Percentiles rank a stretch among this genome's conserved stretches.
Conservation (phyloP, 805 yeast species). For the Lachancea sp. region DNA sequence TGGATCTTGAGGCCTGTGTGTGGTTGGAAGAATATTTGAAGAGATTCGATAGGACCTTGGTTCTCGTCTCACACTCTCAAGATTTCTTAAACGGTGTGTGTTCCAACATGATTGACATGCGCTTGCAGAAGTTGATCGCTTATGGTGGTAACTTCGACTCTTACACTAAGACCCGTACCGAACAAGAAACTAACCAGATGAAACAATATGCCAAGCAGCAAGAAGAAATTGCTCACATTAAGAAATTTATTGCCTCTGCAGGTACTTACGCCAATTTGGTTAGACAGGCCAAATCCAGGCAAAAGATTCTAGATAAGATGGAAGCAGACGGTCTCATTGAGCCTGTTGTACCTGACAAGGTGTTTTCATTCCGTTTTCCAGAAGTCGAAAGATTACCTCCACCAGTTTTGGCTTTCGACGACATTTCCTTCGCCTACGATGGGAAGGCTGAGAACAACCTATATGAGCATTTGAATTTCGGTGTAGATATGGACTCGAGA, state of each 20-base stretch:
- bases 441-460: constrained; percentile 78
- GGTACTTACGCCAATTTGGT: constrained; percentile 99
- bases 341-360: constrained; percentile 88
- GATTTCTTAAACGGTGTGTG: constrained; percentile 99
- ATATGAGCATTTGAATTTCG: constrained; percentile 87
- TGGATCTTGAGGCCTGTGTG: constrained; percentile 98
- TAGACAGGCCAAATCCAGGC: constrained; percentile 98
- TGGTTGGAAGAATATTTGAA: constrained; percentile 98
- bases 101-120: constrained; percentile 96
- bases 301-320: constrained; percentile 98
- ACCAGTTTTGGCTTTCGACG: constrained; percentile 95
- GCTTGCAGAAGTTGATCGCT: constrained; percentile 62
- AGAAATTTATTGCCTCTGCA: constrained; percentile 97
- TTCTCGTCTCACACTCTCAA: constrained; percentile 94
- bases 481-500: constrained; percentile 99
- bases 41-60: constrained; percentile 87
- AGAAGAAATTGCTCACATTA: constrained; percentile 96
- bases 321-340: constrained; percentile 97
- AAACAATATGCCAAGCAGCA: constrained; percentile 95
- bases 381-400: constrained; percentile 97
- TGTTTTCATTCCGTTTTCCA: constrained; percentile 89
- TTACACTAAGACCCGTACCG: constrained; percentile 88
- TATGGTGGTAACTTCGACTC: constrained; percentile 99
- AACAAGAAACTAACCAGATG: constrained; percentile 95
- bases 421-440: constrained; percentile 86